Percentiles rank a stretch among this genome's conserved stretches.
These are phyloP conservation scores for Barnettozyma sp. DNA, from an alignment of 805 yeast genomes.

Conservation along the genomic window DNA sequence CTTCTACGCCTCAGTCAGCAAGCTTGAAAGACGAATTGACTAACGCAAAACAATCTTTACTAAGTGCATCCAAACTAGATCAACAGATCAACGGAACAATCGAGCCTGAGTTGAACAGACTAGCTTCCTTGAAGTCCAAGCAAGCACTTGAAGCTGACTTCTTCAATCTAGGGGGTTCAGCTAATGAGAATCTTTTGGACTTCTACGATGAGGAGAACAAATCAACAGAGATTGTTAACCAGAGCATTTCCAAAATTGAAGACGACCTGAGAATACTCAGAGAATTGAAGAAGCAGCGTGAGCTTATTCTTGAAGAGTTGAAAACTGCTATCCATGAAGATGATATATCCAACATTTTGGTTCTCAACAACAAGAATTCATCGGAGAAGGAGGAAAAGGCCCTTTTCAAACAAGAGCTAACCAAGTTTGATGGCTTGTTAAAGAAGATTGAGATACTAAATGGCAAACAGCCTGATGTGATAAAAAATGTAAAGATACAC, in stretches of 20 bases:
- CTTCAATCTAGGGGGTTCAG: constrained; percentile 10
- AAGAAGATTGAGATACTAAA: constrained; percentile 61
- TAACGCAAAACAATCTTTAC: constrained; percentile 49
- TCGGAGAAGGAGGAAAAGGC: constrained; percentile 50
- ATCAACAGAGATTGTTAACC: constrained; percentile 24
- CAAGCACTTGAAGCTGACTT: constrained; percentile 23
- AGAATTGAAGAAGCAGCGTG: constrained; percentile 56
- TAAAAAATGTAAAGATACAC: constrained; percentile 38
- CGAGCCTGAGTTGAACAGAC: constrained; percentile 34
- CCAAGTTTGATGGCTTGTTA: constrained; percentile 66
- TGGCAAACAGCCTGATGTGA: constrained; percentile 51
- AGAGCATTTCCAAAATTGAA: constrained; percentile 45
- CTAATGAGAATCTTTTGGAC: constrained; percentile 52
- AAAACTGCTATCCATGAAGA: constrained; percentile 69
- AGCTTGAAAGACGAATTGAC: constrained; percentile 49
- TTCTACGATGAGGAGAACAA: constrained; percentile 43
- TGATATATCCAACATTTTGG: constrained; percentile 72
- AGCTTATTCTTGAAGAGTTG: constrained; percentile 52
- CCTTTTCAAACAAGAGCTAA: constrained; percentile 64
- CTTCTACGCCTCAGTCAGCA: constrained; percentile 30
- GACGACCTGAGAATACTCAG: constrained; percentile 54
- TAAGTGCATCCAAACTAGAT: constrained; percentile 59
- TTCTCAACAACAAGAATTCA: constrained; percentile 50
- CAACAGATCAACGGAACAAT: constrained; percentile 43
- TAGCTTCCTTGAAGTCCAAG: constrained; percentile 41